Base-by-base conservation (phyloP, 2,329 filamentous ascomycete species). In the Trichophaea hybrida region DNA sequence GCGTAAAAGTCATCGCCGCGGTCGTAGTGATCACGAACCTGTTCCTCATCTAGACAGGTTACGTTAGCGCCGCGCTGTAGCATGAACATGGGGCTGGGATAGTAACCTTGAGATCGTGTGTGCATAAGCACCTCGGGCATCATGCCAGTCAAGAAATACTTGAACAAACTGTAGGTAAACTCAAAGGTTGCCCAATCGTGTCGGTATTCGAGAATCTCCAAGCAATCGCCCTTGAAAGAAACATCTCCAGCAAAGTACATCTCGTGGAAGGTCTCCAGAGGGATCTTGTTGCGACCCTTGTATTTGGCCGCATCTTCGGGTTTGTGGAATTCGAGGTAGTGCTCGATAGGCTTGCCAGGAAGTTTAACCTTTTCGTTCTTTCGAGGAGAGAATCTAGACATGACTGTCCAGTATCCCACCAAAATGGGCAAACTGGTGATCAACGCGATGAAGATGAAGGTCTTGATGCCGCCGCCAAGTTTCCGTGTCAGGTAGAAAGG, bases 21-120 rank as follows among this genome's bases (percentile, higher is more conserved):
- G 79, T 97, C 93, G 75, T 98, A 98, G 77, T 96, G 89, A 73
- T 90, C 88, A 71, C 90, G 88, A 59, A 97, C 90, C 76, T 97
- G 93, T 74, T 97, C 91, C 80, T 96, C 90, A 69, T 97, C 91
- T 88, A 67, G 38, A 50, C 10, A 44, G 33, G n/a, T 24, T 34
- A 15, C 44, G 65, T 74, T 68, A 74, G 69, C 60, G 46, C 24
- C 40, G 48, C 7, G 10, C 40, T 6, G 61, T 44, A 48, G 43
- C 24, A 24, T 59, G 12, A 59, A 34, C 53, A 32, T 32, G 37
- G 54, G 15, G 37, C 3, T 50, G 32, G 49, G 61, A 61, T 62
- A 62, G 75, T 65, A 75, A 85, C 84, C 85, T 76, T 96, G 90
- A 60, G 86, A 89, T 60, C 88, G 82, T 68, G 87, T 90, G 78